Evolutionary conservation across 257 asterid genomes (phyloP), one percentile per base, ranked within the genome.

Genomic region (Thymus mandschuricus): DNA sequence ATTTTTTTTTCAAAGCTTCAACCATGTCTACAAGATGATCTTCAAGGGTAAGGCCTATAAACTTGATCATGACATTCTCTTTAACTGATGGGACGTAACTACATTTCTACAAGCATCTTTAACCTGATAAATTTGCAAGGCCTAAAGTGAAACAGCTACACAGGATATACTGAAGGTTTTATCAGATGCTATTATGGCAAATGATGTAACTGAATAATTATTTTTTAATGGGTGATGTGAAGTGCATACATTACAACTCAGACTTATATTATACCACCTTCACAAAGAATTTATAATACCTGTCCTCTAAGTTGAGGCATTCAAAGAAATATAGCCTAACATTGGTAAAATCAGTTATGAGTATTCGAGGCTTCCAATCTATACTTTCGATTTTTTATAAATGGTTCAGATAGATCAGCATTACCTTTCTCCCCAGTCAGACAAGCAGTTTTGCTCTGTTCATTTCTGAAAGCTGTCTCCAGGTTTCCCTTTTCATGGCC

Each of bases 361-460:
- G 29, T 10, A 51, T 27, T 55, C 6, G 29, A 30, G 46, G 35
- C 46, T 57, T 28, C 51, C 57, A n/a, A 54, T 50, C 34, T 64
- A 66, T 33, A 51, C 29, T 7, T 38, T 12, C 43, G 46, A 21
- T 51, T 54, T 46, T 62, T 58, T 43, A 1, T 70, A 48, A 64
- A 41, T 65, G 55, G 38, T 70, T 73, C 49, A 56, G 54, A 45
- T 45, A 28, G 13, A 79, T 30, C 70, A 65, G 59, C 60, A 54
- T 86, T 86, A 95, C 99, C 96, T 87, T 89, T 95, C 82, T 86
- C 94, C 78, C 79, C 89, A 76, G 87, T 79, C 62, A 84, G 71
- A 57, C 73, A 48, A 70, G 78, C 69, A 21, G 85, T 79, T 83
- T 76, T 87, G 69, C 68, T 84, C 75, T 85, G 83, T 74, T 88